A percentile compares a stretch with the other conserved stretches of the same genome.
phyloP scores from a whole-genome alignment of 768 basidiomycete species.

The Udeniomyces megalosporus region DNA sequence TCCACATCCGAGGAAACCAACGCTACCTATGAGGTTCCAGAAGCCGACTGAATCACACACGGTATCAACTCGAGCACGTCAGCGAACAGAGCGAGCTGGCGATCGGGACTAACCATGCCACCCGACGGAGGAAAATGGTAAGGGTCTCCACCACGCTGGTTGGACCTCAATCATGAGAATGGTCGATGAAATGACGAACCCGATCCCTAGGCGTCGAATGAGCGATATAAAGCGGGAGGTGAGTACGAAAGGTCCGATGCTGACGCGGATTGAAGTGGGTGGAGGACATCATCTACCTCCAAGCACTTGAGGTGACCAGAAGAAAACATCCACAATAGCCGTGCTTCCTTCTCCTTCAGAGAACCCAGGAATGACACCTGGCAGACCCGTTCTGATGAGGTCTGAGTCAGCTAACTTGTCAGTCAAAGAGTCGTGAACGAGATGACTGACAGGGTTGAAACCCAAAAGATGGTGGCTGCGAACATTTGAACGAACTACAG shows the following conservation, averaged over 20 bases:
- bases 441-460: constrained; percentile 34
- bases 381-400: constrained; percentile 34
- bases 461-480: constrained; percentile 50
- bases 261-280: too few species aligned
- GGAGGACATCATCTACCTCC: constrained; percentile 28
- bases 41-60: constrained; percentile 28
- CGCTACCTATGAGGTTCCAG: constrained; percentile 46
- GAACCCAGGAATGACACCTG: constrained; percentile 33
- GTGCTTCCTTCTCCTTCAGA: constrained; percentile 16
- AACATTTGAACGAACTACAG: constrained; percentile 34
- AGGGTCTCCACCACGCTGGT: constrained; percentile 39
- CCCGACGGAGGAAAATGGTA: constrained; percentile 34
- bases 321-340: constrained; percentile 37
- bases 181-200: constrained; percentile 38
- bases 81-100: background rate
- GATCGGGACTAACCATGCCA: constrained; percentile 40
- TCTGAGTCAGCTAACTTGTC: too few species aligned
- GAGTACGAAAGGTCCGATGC: too few species aligned
- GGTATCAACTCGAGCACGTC: background rate
- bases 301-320: constrained; percentile 48
- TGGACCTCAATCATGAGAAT: constrained; percentile 44
- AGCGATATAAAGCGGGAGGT: too few species aligned
- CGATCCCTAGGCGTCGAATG: constrained; percentile 25
- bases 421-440: too few species aligned
- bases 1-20: constrained; percentile 46